These are phyloP conservation scores for Limonium bicolor DNA, from an alignment of 148 eudicot genomes.

Conservation along the genomic window DNA sequence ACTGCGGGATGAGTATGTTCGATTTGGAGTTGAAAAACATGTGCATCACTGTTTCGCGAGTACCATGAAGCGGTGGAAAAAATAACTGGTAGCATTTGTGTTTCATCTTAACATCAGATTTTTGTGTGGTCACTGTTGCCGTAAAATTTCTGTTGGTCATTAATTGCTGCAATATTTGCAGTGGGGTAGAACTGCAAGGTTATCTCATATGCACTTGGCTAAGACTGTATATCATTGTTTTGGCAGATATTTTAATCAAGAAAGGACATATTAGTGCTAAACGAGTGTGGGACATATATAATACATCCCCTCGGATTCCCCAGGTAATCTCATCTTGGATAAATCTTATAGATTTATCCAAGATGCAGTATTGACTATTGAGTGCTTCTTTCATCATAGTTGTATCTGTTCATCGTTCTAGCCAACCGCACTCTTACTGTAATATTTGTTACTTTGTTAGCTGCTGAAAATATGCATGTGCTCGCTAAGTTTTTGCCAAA, in stretches of 20 bases:
- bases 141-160: too few relatives aligned
- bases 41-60: constrained; percentile 52
- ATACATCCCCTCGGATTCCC: constrained; percentile 37
- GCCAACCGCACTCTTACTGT: too few relatives aligned
- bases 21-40: constrained; percentile 59
- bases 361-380: too few relatives aligned
- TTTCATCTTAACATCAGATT: constrained; percentile 1
- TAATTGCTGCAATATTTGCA: too few relatives aligned
- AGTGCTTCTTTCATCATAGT: neutral
- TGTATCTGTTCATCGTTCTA: too few relatives aligned
- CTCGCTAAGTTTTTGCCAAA: too few relatives aligned
- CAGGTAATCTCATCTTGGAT: constrained; percentile 48
- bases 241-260: constrained; percentile 55
- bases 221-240: neutral
- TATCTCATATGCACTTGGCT: neutral
- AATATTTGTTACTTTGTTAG: too few relatives aligned
- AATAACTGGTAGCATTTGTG: constrained; percentile 34
- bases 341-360: too few relatives aligned
- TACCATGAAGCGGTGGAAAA: constrained; percentile 56
- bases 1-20: constrained; percentile 78
- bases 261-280: constrained; percentile 59
- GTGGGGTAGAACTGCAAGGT: too few relatives aligned
- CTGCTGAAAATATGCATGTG: too few relatives aligned
- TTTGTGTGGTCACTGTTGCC: too few relatives aligned
- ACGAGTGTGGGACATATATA: constrained; percentile 66